Base-by-base conservation (phyloP, 192 early-diverging fungal species). In the Obelidium mucronatum region DNA sequence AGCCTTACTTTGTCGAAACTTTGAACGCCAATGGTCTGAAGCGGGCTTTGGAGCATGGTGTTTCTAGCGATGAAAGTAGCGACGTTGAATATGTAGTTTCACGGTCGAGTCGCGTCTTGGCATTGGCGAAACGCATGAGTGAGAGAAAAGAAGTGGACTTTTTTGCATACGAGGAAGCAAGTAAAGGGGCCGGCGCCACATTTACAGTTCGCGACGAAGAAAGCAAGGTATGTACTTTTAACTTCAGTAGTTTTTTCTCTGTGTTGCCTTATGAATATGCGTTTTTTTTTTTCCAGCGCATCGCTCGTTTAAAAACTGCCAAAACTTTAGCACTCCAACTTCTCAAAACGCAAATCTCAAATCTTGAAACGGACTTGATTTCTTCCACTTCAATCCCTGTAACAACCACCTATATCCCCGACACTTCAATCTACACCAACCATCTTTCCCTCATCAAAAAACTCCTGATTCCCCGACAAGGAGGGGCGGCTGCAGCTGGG, bases 241-340 rank as follows among this genome's bases (percentile, higher is more conserved):
- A n/a, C n/a, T n/a, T n/a, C n/a, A n/a, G n/a, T 48, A 22, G 60
- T 33, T 24, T n/a, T 26, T 5, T 52, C n/a, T 64, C 30, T 71
- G 11, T 19, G 8, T 61, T 17, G 19, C 8, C 19, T 71, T 42
- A 67, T 71, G n/a, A 28, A n/a, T 60, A 60, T 60, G 48, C 22
- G 11, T 60, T 60, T 60, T 8, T 26, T 15, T n/a, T 28, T 68
- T 28, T 5, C 55, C 22, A 74, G 61, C 75, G 64, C 1, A 35
- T 76, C 13, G 53, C 35, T 15, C 73, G 64, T 3, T 44, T 63
- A 40, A 68, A 69, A 34, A 60, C 67, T 13, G 31, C 76, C 75
- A 73, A 80, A 68, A 78, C 77, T 24, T 53, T 87, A 19, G 86
- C 86, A 11, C 61, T 82, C 1, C 79, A 87, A 51, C 78, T 80